Evolutionary conservation across 1,139 yeast species (phyloP).

Genomic region (Suhomyces terraborum): DNA sequence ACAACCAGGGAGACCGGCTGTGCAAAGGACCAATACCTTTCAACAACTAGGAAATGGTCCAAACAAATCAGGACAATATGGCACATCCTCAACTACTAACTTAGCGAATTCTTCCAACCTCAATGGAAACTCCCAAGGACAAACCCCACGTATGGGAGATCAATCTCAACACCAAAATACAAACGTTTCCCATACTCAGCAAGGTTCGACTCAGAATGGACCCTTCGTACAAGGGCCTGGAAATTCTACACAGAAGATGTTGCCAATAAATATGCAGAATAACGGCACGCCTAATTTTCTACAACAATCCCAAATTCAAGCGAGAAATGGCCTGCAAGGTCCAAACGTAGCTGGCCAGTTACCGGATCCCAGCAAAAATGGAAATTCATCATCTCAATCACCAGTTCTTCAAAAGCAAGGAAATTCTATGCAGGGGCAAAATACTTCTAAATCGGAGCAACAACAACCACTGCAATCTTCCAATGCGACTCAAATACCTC

Average conservation of each 20-base stretch:
- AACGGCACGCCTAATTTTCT: constrained; percentile 14
- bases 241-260: constrained; percentile 13
- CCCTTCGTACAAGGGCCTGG: constrained; percentile 11
- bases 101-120: constrained; percentile 23
- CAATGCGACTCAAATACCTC: constrained; percentile 7
- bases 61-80: constrained; percentile 6
- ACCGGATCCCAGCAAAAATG: constrained; percentile 6
- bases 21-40: constrained; percentile 23
- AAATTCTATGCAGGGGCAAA: constrained; percentile 1
- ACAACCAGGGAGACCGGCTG: constrained; percentile 22
- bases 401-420: constrained; percentile 10
- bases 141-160: constrained; percentile 33
- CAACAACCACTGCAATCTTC: constrained; percentile 2
- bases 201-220: constrained; percentile 11
- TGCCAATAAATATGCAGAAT: constrained; percentile 10
- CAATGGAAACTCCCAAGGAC: constrained; percentile 27
- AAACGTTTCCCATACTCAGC: constrained; percentile 6
- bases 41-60: constrained; percentile 12
- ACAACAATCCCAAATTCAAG: constrained; percentile 26
- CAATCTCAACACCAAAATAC: constrained; percentile 21
- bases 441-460: background rate
- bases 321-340: constrained; percentile 16
- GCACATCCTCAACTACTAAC: background rate
- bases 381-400: constrained; percentile 3
- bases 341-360: constrained; percentile 1